Evolutionary conservation across 2,329 filamentous ascomycete species (phyloP), one percentile per base, ranked within the genome.

Genomic region (Pseudogymnoascus verrucosus): DNA sequence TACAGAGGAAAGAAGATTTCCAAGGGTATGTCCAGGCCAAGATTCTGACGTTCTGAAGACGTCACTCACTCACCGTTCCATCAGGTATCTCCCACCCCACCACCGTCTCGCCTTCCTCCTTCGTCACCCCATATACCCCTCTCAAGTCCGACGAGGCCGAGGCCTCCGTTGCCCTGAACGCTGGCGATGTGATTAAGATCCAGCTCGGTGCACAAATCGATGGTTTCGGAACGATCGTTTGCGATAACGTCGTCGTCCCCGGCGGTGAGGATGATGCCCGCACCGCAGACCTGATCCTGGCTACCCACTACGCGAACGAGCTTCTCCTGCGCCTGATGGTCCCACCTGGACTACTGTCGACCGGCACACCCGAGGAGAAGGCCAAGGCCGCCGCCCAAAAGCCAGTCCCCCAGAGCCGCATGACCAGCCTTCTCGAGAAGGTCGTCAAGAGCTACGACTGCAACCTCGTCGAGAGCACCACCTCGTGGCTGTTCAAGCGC

Each of bases 201-300:
- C 95, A 99, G 80, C 86, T 99, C n/a, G 95, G 95, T 74, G 95
- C 95, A 62, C 95, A 99, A 80, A 97, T 99, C 68, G 91, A 98
- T 79, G 95, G 95, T 63, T 96, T 98, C 74, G 92, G 91, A 71
- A 90, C 93, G 70, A 97, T 99, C 75, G 90, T 97, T 71, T 97
- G 95, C 79, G 90, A 97, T 78, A 96, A 91, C 65, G 83, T 98
- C 69, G 77, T 97, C 65, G 88, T 96, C 61, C 81, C 82, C 59
- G 81, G 82, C 71, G 87, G 85, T 68, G 82, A 83, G 70, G 79
- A 96, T 70, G 85, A 86, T 63, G 91, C 90, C 70, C 88, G 91
- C 66, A 80, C 88, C 69, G 95, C 93, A 68, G 93, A 99, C 76
- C 83, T 99, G 66, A 79, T 97, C 65, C 83, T 96, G 70, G 95